These are phyloP conservation scores for Chlorencoelia australis DNA, from an alignment of 2,329 filamentous ascomycete genomes.

Conservation along the genomic window DNA sequence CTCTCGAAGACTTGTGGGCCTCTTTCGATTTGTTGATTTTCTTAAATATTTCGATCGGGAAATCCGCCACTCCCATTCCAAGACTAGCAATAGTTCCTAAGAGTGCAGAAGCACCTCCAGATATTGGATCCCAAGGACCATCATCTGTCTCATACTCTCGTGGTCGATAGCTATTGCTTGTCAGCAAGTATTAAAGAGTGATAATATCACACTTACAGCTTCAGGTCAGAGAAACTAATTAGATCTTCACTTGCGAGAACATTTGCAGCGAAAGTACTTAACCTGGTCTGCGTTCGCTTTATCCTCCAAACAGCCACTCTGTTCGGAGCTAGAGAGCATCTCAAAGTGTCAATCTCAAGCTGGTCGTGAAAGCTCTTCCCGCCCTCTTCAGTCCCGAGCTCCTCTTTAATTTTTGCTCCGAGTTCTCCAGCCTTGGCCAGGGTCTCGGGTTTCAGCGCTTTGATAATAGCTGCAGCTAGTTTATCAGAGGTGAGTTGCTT, in stretches of 20 bases:
- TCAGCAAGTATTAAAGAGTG: neutral
- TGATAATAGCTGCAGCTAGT: constrained; percentile 52
- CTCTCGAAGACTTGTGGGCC: constrained; percentile 8
- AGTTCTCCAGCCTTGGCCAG: constrained; percentile 38
- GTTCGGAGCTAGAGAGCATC: constrained; percentile 59
- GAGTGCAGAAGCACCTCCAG: constrained; percentile 65
- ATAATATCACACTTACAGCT: constrained; percentile 44
- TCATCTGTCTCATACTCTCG: constrained; percentile 68
- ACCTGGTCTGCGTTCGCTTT: constrained; percentile 51
- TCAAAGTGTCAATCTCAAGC: constrained; percentile 53
- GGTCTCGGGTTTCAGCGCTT: constrained; percentile 50
- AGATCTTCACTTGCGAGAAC: constrained; percentile 54
- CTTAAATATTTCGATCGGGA: constrained; percentile 48
- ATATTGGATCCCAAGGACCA: constrained; percentile 70
- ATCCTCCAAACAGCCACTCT: constrained; percentile 67
- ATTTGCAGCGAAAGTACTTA: constrained; percentile 65
- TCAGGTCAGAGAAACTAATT: constrained; percentile 60
- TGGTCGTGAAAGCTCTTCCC: constrained; percentile 63
- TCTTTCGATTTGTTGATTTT: constrained; percentile 19
- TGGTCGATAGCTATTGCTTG: constrained; percentile 35
- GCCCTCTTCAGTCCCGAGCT: constrained; percentile 52
- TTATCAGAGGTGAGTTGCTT: constrained; percentile 57
- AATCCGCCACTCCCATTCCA: constrained; percentile 72
- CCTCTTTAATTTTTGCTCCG: constrained; percentile 54
- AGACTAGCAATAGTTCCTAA: constrained; percentile 76